These are phyloP conservation scores for Globisporangium okanoganense DNA, from an alignment of 352 stramenopile species.

Conservation along the genomic window DNA sequence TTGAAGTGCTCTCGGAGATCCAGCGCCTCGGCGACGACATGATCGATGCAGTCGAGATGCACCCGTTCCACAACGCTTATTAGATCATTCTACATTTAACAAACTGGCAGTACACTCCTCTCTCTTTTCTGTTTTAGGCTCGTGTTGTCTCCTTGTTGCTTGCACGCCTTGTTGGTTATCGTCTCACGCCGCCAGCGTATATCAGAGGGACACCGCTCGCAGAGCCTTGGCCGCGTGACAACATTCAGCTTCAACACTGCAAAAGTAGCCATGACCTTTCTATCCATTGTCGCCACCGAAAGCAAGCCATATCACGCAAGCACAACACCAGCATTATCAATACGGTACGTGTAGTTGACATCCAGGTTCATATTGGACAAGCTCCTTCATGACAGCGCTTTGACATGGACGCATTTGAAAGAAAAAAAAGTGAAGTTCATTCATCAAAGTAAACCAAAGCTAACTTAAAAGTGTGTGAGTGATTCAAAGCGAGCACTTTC, in stretches of 20 bases:
- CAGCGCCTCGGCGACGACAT: slow-evolving; percentile 62
- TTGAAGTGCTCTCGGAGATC: slow-evolving; percentile 76
- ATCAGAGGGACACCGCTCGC: not conserved
- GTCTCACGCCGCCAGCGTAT: not conserved
- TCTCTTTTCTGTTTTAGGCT: not conserved
- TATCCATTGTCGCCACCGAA: not conserved
- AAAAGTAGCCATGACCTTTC: slow-evolving; percentile 2
- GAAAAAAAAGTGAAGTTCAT: slow-evolving; percentile 19
- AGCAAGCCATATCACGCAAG: no score
- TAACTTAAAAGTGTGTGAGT: slow-evolving; percentile 29
- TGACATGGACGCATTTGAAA: not conserved
- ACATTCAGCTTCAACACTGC: slow-evolving; percentile 6
- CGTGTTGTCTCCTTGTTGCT: not conserved
- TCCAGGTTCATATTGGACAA: no score
- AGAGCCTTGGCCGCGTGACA: not conserved
- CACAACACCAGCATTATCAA: not conserved
- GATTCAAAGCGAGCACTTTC: slow-evolving; percentile 1
- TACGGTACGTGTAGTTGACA: no score
- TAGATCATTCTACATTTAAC: no score
- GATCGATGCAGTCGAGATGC: slow-evolving; percentile 42
- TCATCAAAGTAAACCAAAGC: slow-evolving; percentile 39
- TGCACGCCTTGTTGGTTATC: not conserved
- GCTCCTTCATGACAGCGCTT: not conserved
- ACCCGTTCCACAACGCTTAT: slow-evolving; percentile 35
- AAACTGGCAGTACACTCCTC: slow-evolving; percentile 1